Evolutionary conservation across 768 basidiomycete genomes (phyloP).

Genomic region (Kwoniella bestiolae): DNA sequence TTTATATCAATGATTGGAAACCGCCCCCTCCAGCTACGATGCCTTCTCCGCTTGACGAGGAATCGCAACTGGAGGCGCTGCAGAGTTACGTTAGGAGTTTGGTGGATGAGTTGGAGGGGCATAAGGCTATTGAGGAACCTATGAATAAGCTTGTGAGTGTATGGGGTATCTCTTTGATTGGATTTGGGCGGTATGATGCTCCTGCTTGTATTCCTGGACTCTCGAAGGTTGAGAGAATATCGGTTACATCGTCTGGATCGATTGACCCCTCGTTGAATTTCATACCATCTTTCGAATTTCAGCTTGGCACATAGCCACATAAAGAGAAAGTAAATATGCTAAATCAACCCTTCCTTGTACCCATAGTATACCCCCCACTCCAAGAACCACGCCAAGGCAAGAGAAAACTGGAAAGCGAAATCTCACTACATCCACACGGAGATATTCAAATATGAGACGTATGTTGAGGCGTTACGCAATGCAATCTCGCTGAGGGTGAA

Average conservation of each 20-base stretch:
- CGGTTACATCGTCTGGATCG: too few relatives aligned
- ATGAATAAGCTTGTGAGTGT: slow-evolving; percentile 75
- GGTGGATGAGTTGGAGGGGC: slow-evolving; percentile 77
- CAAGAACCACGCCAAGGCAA: slow-evolving; percentile 73
- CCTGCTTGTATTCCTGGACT: neutral
- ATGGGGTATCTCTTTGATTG: neutral
- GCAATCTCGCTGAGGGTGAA: slow-evolving; percentile 85
- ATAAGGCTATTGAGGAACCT: slow-evolving; percentile 79
- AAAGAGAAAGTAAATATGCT: too few relatives aligned
- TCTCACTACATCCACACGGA: slow-evolving; percentile 86
- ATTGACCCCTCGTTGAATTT: too few relatives aligned
- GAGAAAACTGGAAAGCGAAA: slow-evolving; percentile 90
- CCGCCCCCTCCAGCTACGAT: slow-evolving; percentile 82
- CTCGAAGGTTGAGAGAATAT: too few relatives aligned
- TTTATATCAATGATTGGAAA: slow-evolving; percentile 90
- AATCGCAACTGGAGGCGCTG: slow-evolving; percentile 86
- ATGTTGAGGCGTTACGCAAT: slow-evolving; percentile 82
- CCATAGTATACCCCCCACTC: slow-evolving; percentile 79
- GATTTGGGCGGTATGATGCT: neutral
- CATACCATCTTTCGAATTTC: too few relatives aligned
- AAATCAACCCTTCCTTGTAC: too few relatives aligned
- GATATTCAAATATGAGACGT: slow-evolving; percentile 93
- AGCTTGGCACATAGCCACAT: too few relatives aligned
- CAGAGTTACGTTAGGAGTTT: slow-evolving; percentile 76
- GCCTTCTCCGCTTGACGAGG: slow-evolving; percentile 85